Base-by-base conservation (phyloP, 2,329 filamentous ascomycete species). In the Ophiosphaerella korrae region DNA sequence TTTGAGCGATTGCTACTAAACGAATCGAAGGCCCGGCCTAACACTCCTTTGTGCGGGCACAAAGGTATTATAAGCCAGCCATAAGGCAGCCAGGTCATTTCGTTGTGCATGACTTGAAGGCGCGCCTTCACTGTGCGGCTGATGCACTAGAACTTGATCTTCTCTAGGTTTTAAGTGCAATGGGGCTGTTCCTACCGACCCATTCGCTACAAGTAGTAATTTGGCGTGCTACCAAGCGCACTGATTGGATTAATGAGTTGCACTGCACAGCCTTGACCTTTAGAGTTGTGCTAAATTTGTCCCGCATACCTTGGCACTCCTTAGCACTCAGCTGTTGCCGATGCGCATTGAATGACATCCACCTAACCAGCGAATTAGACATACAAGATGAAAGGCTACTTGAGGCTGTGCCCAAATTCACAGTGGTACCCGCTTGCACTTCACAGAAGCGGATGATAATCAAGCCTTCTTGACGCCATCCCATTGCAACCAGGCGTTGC, bases 391-490 rank as follows among this genome's bases (percentile, higher is more conserved):
- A n/a, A 41, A 7, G 23, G 38, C 14, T n/a, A 23, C 12, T 4
- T 41, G 38, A 29, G 38, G 38, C 38, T 32, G 38, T 41, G 38
- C 12, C 26, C 13, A 31, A 21, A 23, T 9, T 41, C 38, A 41
- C 23, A n/a, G 21, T n/a, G 8, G n/a, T 11, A 6, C n/a, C 23
- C 23, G n/a, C 21, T 41, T 41, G 11, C 21, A 36, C 24, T 24
- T 31, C 12, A 34, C 32, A 43, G 33, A 42, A 32, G 77, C 82
- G 12, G 38, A 31, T 41, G 29, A 41, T 9, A 6, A 13, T 41
- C 38, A 41, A 29, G 38, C 38, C 21, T 26, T n/a, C 21, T 18
- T 16, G 13, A 23, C 14, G 38, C 21, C 29, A 12, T 26, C 5
- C 38, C 3, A 12, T 39, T 18, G 21, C 16, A 13, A 39, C 36